Base-by-base conservation (phyloP, 2,329 filamentous ascomycete species). In the Tolypocladium capitatum region DNA sequence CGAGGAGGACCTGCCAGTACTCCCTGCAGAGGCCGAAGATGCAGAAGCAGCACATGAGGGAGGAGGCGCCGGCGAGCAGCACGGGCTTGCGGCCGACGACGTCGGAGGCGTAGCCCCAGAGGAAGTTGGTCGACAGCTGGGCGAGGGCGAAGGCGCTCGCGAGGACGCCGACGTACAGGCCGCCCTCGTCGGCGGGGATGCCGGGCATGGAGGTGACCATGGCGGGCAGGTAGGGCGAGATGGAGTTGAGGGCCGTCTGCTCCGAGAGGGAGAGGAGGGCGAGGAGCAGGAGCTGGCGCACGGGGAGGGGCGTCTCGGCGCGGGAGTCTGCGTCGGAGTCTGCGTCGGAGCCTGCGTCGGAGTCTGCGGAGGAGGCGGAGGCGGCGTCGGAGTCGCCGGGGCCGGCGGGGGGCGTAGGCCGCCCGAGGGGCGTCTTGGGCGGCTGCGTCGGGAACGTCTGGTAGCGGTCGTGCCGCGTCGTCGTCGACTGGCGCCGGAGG, bases 181-280 rank as follows among this genome's bases (percentile, higher is more conserved):
- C 92, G 31, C 84, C 83, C 56, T 89, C 72, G 6, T 72, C 73
- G 2, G 75, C 67, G 20, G 84, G 76, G 20, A 96, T 83, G 52
- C 86, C 86, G 1, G 87, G 85, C 62, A 97, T 97, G 1, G 80
- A 81, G 21, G 80, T 78, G 1, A 90, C 83, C 91, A 98, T 97
- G 56, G 89, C 80, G 0, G 92, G 92, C 2, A 98, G 78, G 64
- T 98, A 98, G 1, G 92, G 92, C 11, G 84, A 86, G 59, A 98
- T 96, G 21, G 89, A 95, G 65, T 98, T 98, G 60, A 98, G 76
- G 0, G 92, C 92, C 0, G 91, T 97, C 71, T 98, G 92, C 63
- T 98, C 92, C 47, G 86, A 85, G 21, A 98, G 74, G 7, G 90
- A 90, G 51, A 98, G 86, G 54, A 96, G 70, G 1, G 91, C 91